Conservation (phyloP, 441 rosid genomes). For the Adansonia grandidieri region DNA sequence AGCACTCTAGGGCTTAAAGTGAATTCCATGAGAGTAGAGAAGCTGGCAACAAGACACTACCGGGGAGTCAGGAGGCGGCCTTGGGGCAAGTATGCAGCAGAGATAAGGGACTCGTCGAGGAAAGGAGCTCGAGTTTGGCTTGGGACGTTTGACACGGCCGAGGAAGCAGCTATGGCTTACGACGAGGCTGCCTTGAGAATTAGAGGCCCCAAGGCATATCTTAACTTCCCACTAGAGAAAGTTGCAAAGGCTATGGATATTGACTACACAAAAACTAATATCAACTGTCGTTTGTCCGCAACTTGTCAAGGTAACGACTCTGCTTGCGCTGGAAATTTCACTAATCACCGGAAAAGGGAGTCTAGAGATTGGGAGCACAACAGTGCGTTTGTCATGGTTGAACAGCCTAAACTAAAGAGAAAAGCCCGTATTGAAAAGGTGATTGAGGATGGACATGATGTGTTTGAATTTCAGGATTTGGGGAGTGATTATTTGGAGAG, state of each 20-base stretch:
- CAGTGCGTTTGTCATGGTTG: constrained; percentile 19
- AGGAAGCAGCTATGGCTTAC: constrained; percentile 72
- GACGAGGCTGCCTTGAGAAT: constrained; percentile 65
- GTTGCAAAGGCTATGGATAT: constrained; percentile 48
- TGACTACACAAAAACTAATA: constrained; percentile 29
- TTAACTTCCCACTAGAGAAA: constrained; percentile 56
- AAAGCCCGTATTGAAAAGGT: constrained; percentile 20
- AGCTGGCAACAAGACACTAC: constrained; percentile 41
- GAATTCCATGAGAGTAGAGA: constrained; percentile 27
- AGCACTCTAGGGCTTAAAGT: neutral
- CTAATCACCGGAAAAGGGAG: constrained; percentile 44
- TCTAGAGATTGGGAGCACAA: constrained; percentile 38
- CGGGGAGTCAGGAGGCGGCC: constrained; percentile 67
- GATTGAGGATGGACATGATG: constrained; percentile 14
- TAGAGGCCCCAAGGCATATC: constrained; percentile 55
- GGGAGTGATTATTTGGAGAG: constrained; percentile 74
- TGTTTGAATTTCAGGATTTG: constrained; percentile 54
- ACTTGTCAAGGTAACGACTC: constrained; percentile 14
- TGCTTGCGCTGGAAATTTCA: constrained; percentile 16
- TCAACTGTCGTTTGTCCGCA: constrained; percentile 8
- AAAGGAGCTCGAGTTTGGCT: constrained; percentile 71
- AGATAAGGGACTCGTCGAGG: constrained; percentile 58
- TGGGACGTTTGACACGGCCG: constrained; percentile 64
- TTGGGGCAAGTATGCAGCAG: constrained; percentile 68
- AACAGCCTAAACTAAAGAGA: constrained; percentile 49